These are phyloP conservation scores for Trametes sanguinea DNA, from an alignment of 768 basidiomycete species.

Conservation along the genomic window DNA sequence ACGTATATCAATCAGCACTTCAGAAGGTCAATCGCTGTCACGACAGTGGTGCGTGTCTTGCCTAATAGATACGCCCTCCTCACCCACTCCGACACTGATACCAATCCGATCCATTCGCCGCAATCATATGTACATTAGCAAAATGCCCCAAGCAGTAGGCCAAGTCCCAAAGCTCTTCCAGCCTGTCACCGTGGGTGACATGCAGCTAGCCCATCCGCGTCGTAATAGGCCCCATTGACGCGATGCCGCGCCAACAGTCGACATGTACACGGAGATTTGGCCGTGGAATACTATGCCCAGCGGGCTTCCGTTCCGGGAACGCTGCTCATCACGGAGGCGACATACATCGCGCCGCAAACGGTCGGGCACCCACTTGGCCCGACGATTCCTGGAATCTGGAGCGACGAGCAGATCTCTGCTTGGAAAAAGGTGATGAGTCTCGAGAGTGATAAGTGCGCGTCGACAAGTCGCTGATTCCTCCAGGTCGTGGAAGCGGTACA, in stretches of 20 bases:
- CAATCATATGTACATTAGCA: too few relatives aligned
- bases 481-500: conserved; percentile 60
- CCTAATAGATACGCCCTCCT: too few relatives aligned
- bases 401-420: conserved; percentile 1
- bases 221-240: conserved; percentile 41
- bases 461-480: too few relatives aligned
- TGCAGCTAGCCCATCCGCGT: conserved; percentile 38
- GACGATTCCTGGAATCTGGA: conserved; percentile 1
- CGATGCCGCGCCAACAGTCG: conserved; percentile 32
- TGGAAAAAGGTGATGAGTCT: conserved; percentile 2
- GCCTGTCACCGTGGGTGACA: conserved; percentile 35
- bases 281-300: conserved; percentile 41
- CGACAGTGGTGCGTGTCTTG: too few relatives aligned
- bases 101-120: background rate
- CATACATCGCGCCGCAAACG: conserved; percentile 5
- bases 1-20: background rate
- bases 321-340: conserved; percentile 48
- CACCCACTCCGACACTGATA: too few relatives aligned
- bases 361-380: background rate
- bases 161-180: conserved; percentile 30
- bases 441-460: background rate
- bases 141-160: background rate
- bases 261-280: conserved; percentile 35
- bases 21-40: too few relatives aligned
- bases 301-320: conserved; percentile 41